These are phyloP conservation scores for Ceratocystis papillata DNA, from an alignment of 2,329 filamentous ascomycete species.

Conservation along the genomic window DNA sequence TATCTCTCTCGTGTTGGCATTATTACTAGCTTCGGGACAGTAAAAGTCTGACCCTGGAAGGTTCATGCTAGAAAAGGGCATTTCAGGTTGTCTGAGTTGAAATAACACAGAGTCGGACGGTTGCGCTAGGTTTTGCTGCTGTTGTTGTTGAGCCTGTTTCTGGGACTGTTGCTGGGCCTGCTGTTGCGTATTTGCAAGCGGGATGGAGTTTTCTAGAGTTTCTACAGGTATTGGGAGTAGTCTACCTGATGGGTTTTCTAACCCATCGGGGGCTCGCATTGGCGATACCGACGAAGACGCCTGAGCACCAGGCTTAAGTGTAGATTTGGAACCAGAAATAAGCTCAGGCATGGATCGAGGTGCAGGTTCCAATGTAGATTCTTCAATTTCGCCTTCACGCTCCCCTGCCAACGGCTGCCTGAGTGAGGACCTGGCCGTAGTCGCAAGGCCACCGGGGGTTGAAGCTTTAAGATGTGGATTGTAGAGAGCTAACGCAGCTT, in stretches of 20 bases:
- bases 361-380: background rate
- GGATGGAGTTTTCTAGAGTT: background rate
- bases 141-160: background rate
- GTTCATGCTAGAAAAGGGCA: background rate
- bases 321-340: background rate
- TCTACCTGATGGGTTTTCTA: background rate
- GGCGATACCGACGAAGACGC: background rate
- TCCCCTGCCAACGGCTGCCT: background rate
- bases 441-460: constrained; percentile 14
- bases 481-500: constrained; percentile 25
- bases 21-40: background rate
- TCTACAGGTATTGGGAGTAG: background rate
- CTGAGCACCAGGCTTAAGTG: background rate
- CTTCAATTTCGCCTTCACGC: background rate
- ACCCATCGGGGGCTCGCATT: background rate
- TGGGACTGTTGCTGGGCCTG: background rate
- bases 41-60: background rate
- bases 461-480: constrained; percentile 26
- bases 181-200: too few relatives aligned
- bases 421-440: background rate
- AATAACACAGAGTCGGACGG: background rate
- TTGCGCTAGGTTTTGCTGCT: background rate
- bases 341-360: background rate
- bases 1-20: background rate
- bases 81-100: background rate